A percentile compares a stretch with the other conserved stretches of the same genome.
Conservation (phyloP, 805 yeast species). For the Schwanniomyces occidentalis region DNA sequence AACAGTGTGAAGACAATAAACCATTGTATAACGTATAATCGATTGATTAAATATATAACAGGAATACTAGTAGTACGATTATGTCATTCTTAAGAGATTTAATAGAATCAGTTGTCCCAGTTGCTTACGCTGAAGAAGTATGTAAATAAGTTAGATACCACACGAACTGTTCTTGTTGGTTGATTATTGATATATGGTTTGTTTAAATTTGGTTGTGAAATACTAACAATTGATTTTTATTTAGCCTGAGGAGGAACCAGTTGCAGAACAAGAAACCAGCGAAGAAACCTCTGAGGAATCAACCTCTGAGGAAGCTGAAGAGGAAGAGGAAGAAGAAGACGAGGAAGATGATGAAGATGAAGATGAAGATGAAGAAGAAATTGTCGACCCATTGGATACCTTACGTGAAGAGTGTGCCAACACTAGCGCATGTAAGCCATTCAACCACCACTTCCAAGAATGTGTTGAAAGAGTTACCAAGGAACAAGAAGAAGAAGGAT, state of each 20-base stretch:
- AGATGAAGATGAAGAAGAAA: conserved; percentile 69
- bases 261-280: conserved; percentile 31
- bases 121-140: conserved; percentile 82
- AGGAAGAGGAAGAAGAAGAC: conserved; percentile 48
- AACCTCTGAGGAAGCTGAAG: conserved; percentile 31
- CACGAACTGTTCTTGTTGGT: too few relatives aligned
- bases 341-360: conserved; percentile 62
- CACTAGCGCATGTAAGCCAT: conserved; percentile 65
- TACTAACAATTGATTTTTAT: conserved; percentile 12
- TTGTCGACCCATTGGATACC: conserved; percentile 46
- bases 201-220: conserved; percentile 1
- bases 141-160: too few relatives aligned
- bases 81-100: conserved; percentile 66
- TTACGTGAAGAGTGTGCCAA: conserved; percentile 62
- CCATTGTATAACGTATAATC: too few relatives aligned
- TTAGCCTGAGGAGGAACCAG: conserved; percentile 28
- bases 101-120: conserved; percentile 77
- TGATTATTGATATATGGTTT: too few relatives aligned
- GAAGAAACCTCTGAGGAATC: conserved; percentile 41
- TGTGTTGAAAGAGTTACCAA: conserved; percentile 93
- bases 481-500: conserved; percentile 81
- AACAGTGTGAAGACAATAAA: too few relatives aligned
- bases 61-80: too few relatives aligned
- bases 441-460: conserved; percentile 87
- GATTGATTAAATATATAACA: conserved; percentile 2